A percentile compares a stretch with the other conserved stretches of the same genome.
Evolutionary conservation across 805 yeast species (phyloP).

Genomic region (Wickerhamiella nectarea): DNA sequence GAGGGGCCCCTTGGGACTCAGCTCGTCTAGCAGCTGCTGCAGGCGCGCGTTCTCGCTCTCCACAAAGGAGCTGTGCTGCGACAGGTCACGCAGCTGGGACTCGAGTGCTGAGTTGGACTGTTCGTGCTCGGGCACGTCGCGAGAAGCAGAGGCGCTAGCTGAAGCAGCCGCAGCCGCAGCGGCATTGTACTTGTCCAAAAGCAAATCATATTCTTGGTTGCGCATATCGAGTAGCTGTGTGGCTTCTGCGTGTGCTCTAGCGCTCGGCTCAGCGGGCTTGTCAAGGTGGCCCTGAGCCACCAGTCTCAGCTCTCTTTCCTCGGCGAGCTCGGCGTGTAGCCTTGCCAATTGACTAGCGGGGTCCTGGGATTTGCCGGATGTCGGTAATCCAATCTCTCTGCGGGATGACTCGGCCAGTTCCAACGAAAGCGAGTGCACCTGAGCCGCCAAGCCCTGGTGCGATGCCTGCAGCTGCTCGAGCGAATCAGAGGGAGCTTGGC

Average conservation of each 20-base stretch:
- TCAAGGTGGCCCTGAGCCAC: constrained; percentile 16
- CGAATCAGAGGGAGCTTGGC: background rate
- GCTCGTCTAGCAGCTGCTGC: constrained; percentile 22
- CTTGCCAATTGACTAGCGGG: constrained; percentile 18
- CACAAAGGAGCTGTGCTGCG: constrained; percentile 23
- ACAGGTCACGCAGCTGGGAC: constrained; percentile 21
- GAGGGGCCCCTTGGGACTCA: constrained; percentile 23
- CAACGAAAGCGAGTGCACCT: constrained; percentile 24
- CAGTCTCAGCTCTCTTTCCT: constrained; percentile 25
- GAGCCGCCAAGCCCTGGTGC: constrained; percentile 22
- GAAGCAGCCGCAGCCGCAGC: no score
- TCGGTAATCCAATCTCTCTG: constrained; percentile 24
- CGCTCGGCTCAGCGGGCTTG: constrained; percentile 13
- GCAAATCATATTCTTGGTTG: constrained; percentile 21
- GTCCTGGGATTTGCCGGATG: constrained; percentile 3
- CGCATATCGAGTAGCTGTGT: constrained; percentile 21
- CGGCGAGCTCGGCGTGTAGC: constrained; percentile 22
- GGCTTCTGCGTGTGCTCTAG: constrained; percentile 22
- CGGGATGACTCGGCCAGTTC: constrained; percentile 29
- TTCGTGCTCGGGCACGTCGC: background rate
- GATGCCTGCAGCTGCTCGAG: constrained; percentile 14
- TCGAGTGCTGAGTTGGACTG: constrained; percentile 5
- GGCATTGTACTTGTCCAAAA: constrained; percentile 16
- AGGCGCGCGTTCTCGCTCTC: constrained; percentile 25
- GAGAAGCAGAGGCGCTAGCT: background rate